phyloP scores from a whole-genome alignment of 805 yeast species.

The Maudiozyma bulderi region DNA sequence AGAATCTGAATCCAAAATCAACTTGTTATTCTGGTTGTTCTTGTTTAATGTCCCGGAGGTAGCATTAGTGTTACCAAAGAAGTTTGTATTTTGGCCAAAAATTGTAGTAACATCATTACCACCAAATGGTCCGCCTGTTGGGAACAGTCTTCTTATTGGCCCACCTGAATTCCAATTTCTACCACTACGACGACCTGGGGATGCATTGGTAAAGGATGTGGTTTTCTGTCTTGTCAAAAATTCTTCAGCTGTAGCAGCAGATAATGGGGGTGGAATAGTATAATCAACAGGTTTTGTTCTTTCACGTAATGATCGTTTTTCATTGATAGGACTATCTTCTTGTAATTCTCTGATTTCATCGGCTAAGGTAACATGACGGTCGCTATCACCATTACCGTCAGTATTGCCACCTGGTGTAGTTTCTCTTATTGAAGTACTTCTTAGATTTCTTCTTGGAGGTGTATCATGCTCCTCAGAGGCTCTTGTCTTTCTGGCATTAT shows the following conservation, averaged over 20 bases:
- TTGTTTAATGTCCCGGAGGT: slow-evolving; percentile 2
- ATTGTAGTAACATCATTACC: slow-evolving; percentile 86
- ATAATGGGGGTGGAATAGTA: slow-evolving; percentile 72
- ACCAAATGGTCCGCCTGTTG: slow-evolving; percentile 96
- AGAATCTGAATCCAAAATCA: slow-evolving; percentile 44
- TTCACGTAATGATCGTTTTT: slow-evolving; percentile 47
- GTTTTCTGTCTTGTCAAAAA: slow-evolving; percentile 11
- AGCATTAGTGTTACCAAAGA: slow-evolving; percentile 13
- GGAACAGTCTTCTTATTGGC: slow-evolving; percentile 63
- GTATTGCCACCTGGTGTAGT: slow-evolving; percentile 16
- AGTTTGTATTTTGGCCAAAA: slow-evolving; percentile 56
- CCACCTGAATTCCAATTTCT: slow-evolving; percentile 33
- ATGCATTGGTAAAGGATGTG: slow-evolving; percentile 11
- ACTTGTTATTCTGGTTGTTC: slow-evolving; percentile 21
- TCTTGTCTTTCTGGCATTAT: slow-evolving; percentile 14
- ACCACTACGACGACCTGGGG: slow-evolving; percentile 31
- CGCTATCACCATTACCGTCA: slow-evolving; percentile 18
- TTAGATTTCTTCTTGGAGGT: slow-evolving; percentile 13
- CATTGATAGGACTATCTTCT: slow-evolving; percentile 49
- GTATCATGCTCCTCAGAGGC: slow-evolving; percentile 12
- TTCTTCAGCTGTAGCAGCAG: slow-evolving; percentile 30
- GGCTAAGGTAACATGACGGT: slow-evolving; percentile 34
- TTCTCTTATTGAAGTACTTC: slow-evolving; percentile 18
- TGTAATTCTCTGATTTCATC: slow-evolving; percentile 60
- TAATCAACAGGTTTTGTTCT: slow-evolving; percentile 71